Base-by-base conservation (phyloP, 1,284 basidiomycete genomes). In the Cutaneotrichosporon spelunceum region DNA sequence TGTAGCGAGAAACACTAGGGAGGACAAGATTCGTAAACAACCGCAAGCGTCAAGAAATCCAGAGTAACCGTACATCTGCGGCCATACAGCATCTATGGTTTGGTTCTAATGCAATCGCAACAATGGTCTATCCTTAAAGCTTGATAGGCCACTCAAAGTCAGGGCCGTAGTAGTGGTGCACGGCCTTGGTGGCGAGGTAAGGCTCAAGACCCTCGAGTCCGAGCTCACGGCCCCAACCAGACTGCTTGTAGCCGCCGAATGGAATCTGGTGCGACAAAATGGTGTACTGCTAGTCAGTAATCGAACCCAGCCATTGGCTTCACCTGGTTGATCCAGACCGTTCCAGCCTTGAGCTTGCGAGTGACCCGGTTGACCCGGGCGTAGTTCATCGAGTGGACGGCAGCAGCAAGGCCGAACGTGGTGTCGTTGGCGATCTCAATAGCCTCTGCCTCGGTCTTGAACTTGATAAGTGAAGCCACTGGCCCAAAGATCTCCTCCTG, bases 301-400 rank as follows among this genome's bases (percentile, higher is more conserved):
- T n/a, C 3, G n/a, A 53, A 8, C n/a, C 34, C 6, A 3, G 9
- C 8, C 30, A 33, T 11, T 24, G 24, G 16, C 14, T 44, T n/a
- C 27, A 56, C 54, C 54, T 56, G 91, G 79, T 96, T 96, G 60
- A 73, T 74, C 39, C 76, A 80, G 34, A 79, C 75, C 66, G 98
- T 98, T 5, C 95, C 95, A 2, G 93, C 91, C 78, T 99, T 91
- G 52, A 99, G 82, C 64, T 85, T 88, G 80, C 96, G 93, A 13
- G 93, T 91, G 19, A 99, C 93, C 53, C 95, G 85, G 90, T 91
- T 97, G 58, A 92, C 88, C 3, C 89, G 89, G 3, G 94, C 82
- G 75, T 98, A 93, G 63, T 90, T 81, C 53, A 91, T 91, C 33
- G 91, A 92, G 78, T 93, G 91, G 33, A 95, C 79, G 16, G 89